phyloP scores from a whole-genome alignment of 2,329 filamentous ascomycete genomes.

The Cladosporium sp. region DNA sequence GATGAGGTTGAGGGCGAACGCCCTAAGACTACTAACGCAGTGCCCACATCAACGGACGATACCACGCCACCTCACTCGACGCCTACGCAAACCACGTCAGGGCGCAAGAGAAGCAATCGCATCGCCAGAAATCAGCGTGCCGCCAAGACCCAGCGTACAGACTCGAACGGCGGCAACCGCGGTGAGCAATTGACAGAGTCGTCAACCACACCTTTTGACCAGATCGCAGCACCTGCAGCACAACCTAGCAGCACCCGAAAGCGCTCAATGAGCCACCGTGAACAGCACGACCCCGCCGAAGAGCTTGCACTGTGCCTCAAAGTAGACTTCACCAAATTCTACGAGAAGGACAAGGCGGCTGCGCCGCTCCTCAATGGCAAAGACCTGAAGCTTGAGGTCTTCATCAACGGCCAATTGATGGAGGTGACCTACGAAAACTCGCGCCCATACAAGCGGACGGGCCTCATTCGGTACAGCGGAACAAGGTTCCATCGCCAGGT shows the following conservation, averaged over 20 bases:
- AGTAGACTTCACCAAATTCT: constrained; percentile 20
- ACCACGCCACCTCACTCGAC: neutral
- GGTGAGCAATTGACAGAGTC: neutral
- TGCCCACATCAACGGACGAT: neutral
- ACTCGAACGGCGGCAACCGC: neutral
- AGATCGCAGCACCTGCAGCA: neutral
- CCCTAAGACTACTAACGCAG: neutral
- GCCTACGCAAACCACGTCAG: neutral
- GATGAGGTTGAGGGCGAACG: neutral
- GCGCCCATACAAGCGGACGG: constrained; percentile 16
- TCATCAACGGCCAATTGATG: constrained; percentile 49
- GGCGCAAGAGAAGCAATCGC: neutral
- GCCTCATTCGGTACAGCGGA: constrained; percentile 41
- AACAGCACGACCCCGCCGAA: neutral
- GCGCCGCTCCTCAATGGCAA: neutral
- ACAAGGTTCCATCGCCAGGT: constrained; percentile 40
- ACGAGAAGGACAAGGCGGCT: neutral
- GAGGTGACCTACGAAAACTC: constrained; percentile 23
- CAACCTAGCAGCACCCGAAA: neutral
- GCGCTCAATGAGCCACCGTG: neutral
- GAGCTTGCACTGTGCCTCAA: constrained; percentile 16
- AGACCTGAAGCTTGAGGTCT: constrained; percentile 51
- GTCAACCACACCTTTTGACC: neutral
- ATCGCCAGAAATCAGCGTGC: neutral
- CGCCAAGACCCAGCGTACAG: neutral